Evolutionary conservation across 305 asterid genomes (phyloP).

Genomic region (Coffea humblotiana): DNA sequence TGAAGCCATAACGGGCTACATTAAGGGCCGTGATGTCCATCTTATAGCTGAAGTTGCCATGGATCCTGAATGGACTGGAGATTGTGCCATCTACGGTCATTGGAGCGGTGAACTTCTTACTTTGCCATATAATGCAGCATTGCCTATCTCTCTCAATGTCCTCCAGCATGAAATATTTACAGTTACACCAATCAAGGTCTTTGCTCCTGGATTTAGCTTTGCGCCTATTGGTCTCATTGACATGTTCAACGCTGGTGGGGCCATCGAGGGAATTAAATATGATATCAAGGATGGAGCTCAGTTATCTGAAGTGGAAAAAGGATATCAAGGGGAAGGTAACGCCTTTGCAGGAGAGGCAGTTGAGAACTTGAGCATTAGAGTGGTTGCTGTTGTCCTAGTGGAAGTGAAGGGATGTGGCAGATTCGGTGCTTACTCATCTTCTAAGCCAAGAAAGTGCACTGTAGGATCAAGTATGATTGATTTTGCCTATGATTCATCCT

Average conservation of each 20-base stretch:
- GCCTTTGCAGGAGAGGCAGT: constrained; percentile 22
- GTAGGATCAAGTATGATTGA: constrained; percentile 44
- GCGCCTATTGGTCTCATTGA: constrained; percentile 81
- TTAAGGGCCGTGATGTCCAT: constrained; percentile 74
- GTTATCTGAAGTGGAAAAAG: constrained; percentile 20
- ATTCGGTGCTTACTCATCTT: constrained; percentile 81
- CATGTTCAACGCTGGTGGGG: constrained; percentile 71
- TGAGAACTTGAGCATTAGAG: constrained; percentile 46
- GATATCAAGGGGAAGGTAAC: constrained; percentile 25
- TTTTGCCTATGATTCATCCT: constrained; percentile 41
- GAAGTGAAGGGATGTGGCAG: constrained; percentile 79
- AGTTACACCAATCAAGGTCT: constrained; percentile 53
- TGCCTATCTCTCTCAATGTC: constrained; percentile 77
- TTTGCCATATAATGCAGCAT: constrained; percentile 49
- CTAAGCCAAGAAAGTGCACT: constrained; percentile 51
- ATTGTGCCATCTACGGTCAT: constrained; percentile 58
- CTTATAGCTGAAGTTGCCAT: constrained; percentile 56
- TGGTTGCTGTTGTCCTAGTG: constrained; percentile 40
- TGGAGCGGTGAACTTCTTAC: constrained; percentile 31
- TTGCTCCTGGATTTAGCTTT: constrained; percentile 48
- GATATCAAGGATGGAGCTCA: constrained; percentile 25
- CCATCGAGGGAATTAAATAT: constrained; percentile 40
- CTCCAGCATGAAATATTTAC: constrained; percentile 78
- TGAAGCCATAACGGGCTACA: constrained; percentile 60
- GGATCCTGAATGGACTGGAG: constrained; percentile 66